Conservation (phyloP, 768 basidiomycete genomes). For the Macrolepiota dolichaula region DNA sequence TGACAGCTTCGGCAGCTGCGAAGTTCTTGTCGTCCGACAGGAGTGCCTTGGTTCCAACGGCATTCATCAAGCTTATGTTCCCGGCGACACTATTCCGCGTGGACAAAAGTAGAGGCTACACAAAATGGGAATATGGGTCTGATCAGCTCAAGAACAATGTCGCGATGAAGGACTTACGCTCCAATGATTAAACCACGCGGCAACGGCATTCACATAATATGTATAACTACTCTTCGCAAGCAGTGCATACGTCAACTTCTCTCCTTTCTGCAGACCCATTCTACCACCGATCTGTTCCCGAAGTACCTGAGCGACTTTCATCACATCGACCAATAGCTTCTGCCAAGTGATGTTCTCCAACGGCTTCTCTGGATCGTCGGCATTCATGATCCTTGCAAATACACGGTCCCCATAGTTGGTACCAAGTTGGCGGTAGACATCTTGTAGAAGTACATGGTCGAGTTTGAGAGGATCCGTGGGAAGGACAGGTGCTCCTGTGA, state of each 20-base stretch:
- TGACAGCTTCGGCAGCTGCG: conserved; percentile 1
- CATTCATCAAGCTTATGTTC: conserved; percentile 3
- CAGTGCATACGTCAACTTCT: neutral
- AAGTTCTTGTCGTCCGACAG: conserved; percentile 5
- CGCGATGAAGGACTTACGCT: neutral
- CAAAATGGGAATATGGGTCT: neutral
- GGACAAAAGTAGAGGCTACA: conserved; percentile 7
- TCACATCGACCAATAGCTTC: conserved; percentile 7
- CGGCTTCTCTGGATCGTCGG: neutral
- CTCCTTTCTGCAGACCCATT: neutral
- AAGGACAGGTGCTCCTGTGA: conserved; percentile 6
- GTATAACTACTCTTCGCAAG: conserved; percentile 10
- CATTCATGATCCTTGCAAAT: conserved; percentile 11
- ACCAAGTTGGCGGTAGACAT: conserved; percentile 11
- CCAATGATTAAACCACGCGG: conserved; percentile 11
- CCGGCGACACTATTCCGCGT: conserved; percentile 9
- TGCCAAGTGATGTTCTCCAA: conserved; percentile 9
- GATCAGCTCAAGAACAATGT: neutral
- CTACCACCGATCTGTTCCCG: neutral
- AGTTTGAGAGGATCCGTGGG: conserved; percentile 11
- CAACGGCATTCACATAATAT: conserved; percentile 10
- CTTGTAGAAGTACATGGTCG: conserved; percentile 1
- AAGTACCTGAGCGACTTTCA: neutral
- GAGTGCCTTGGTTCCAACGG: conserved; percentile 6
- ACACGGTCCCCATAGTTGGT: conserved; percentile 7